Percentiles rank a stretch among this genome's conserved stretches.
These are phyloP conservation scores for Lactarius akahatsu DNA, from an alignment of 768 basidiomycete genomes.

Conservation along the genomic window DNA sequence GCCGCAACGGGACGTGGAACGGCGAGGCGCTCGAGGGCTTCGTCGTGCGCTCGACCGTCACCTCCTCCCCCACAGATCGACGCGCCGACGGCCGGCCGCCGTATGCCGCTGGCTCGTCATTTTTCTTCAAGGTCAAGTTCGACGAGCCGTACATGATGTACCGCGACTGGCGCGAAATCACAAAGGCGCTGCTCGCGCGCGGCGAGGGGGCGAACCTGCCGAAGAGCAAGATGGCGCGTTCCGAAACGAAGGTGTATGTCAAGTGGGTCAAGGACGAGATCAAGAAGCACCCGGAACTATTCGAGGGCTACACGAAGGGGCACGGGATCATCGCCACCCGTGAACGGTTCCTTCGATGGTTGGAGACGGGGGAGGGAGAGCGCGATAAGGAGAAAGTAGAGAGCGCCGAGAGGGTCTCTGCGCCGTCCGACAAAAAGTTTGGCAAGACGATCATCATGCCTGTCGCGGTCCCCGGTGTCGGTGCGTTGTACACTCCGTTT, in stretches of 20 bases:
- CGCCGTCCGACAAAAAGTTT: conserved; percentile 35
- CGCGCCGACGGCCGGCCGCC: conserved; percentile 46
- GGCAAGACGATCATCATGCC: conserved; percentile 86
- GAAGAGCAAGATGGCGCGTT: conserved; percentile 65
- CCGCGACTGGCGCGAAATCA: conserved; percentile 95
- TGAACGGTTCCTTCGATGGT: conserved; percentile 74
- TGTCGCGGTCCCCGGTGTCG: conserved; percentile 89
- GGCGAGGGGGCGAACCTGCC: conserved; percentile 45
- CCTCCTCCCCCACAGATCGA: conserved; percentile 37
- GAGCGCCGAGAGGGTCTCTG: conserved; percentile 32
- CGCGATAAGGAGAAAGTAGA: conserved; percentile 33
- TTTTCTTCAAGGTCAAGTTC: conserved; percentile 99
- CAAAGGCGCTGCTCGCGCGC: conserved; percentile 63
- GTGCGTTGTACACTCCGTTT: conserved; percentile 45
- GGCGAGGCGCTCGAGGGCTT: conserved; percentile 91
- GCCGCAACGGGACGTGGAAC: conserved; percentile 70
- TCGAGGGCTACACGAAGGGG: conserved; percentile 62
- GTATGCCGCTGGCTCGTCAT: conserved; percentile 75
- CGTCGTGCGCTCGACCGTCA: conserved; percentile 79
- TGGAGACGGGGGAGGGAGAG: conserved; percentile 50
- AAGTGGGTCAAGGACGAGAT: conserved; percentile 85
- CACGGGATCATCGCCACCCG: conserved; percentile 85
- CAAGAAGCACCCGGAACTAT: conserved; percentile 52
- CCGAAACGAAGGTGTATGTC: conserved; percentile 78
- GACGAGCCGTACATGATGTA: conserved; percentile 99